phyloP scores from a whole-genome alignment of 306 rosid species.

The Prunus dulcis region DNA sequence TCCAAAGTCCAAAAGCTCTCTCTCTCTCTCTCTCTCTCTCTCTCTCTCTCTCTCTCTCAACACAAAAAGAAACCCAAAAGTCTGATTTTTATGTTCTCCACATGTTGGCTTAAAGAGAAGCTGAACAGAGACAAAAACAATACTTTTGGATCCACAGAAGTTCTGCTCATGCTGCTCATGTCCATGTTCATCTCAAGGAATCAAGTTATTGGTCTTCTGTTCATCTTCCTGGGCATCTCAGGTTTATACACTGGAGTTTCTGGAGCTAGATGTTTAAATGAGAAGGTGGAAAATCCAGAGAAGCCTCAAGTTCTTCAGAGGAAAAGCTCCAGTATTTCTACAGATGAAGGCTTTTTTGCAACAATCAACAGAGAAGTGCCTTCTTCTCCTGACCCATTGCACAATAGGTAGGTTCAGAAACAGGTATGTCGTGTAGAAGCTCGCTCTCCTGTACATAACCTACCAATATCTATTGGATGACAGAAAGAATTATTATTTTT shows the following conservation, averaged over 20 bases:
- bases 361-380: constrained; percentile 59
- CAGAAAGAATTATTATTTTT: neutral
- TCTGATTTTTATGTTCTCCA: constrained; percentile 16
- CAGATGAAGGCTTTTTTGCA: constrained; percentile 32
- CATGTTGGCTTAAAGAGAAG: constrained; percentile 16
- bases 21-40: constrained; percentile 8
- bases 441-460: constrained; percentile 13
- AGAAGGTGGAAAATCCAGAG: constrained; percentile 24
- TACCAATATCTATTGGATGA: constrained; percentile 18
- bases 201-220: constrained; percentile 30
- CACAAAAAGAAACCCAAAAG: constrained; percentile 1
- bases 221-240: constrained; percentile 42
- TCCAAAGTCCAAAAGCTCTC: neutral
- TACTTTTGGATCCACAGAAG: neutral
- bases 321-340: neutral
- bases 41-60: constrained; percentile 6
- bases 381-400: constrained; percentile 77
- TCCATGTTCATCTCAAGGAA: constrained; percentile 43
- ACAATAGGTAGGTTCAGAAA: constrained; percentile 56
- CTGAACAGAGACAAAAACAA: constrained; percentile 10
- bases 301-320: constrained; percentile 18
- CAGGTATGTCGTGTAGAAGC: neutral
- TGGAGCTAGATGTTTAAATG: constrained; percentile 35
- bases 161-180: neutral
- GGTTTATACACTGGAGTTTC: constrained; percentile 28